These are phyloP conservation scores for Fusarium transvaalense DNA, from an alignment of 2,329 filamentous ascomycete genomes.

Conservation along the genomic window DNA sequence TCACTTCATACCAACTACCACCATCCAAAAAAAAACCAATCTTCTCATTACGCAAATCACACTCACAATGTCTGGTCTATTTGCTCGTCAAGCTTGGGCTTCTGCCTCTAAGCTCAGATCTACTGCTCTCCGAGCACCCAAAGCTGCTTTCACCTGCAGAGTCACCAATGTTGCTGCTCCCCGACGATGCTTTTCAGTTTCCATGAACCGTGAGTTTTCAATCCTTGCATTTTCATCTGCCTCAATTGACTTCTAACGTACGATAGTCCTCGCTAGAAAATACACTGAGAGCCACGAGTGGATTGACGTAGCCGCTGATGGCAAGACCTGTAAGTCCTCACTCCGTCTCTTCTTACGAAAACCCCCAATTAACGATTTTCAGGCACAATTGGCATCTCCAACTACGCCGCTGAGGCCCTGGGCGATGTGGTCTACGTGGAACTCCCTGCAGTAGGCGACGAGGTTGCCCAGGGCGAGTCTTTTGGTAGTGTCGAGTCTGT, in stretches of 20 bases:
- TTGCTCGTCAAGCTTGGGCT: slow-evolving; percentile 45
- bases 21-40: background rate
- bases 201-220: slow-evolving; percentile 38
- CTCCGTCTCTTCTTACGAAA: no score
- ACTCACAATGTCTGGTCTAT: slow-evolving; percentile 43
- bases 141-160: slow-evolving; percentile 32
- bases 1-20: slow-evolving; percentile 9
- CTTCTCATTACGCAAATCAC: background rate
- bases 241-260: background rate
- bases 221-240: no score
- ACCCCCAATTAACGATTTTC: slow-evolving; percentile 39
- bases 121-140: slow-evolving; percentile 37
- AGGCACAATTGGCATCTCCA: slow-evolving; percentile 81
- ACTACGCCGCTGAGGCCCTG: slow-evolving; percentile 85
- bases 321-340: slow-evolving; percentile 60
- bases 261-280: slow-evolving; percentile 43
- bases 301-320: slow-evolving; percentile 79
- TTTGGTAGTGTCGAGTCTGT: slow-evolving; percentile 93
- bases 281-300: slow-evolving; percentile 96
- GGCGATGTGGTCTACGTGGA: slow-evolving; percentile 94
- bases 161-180: slow-evolving; percentile 30
- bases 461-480: slow-evolving; percentile 77
- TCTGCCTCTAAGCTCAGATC: slow-evolving; percentile 43
- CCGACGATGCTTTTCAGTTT: slow-evolving; percentile 46
- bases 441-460: slow-evolving; percentile 75